phyloP scores from a whole-genome alignment of 2,329 filamentous ascomycete species.

The Hymenoscyphus occultus region DNA sequence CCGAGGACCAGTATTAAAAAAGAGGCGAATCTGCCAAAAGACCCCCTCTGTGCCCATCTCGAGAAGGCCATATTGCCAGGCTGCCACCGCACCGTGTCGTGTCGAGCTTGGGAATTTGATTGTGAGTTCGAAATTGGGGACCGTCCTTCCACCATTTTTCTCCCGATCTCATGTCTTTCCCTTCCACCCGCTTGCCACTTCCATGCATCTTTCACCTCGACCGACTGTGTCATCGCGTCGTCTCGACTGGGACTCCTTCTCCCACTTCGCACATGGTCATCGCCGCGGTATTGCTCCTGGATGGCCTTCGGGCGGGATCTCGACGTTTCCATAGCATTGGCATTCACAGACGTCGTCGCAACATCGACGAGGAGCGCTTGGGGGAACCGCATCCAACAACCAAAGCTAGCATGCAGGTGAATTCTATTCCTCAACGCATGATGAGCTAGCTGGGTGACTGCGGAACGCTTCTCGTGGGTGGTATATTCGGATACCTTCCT shows the following conservation, averaged over 20 bases:
- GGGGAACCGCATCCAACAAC: slow-evolving; percentile 25
- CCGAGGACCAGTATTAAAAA: slow-evolving; percentile 28
- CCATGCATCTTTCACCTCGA: slow-evolving; percentile 22
- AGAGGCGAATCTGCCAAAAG: slow-evolving; percentile 19
- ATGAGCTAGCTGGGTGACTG: slow-evolving; percentile 24
- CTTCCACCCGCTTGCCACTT: slow-evolving; percentile 12
- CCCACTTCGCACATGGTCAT: slow-evolving; percentile 25
- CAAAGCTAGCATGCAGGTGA: slow-evolving; percentile 5
- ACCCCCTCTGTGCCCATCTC: slow-evolving; percentile 13
- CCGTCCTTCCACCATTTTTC: background rate
- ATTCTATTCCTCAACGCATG: slow-evolving; percentile 25
- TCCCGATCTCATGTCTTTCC: background rate
- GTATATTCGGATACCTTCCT: too few relatives aligned
- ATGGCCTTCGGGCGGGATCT: slow-evolving; percentile 25
- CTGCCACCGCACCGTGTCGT: background rate
- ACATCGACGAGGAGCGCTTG: slow-evolving; percentile 25
- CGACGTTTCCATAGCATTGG: slow-evolving; percentile 32
- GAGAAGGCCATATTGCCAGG: slow-evolving; percentile 7
- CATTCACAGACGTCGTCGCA: slow-evolving; percentile 21
- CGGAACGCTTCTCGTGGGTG: slow-evolving; percentile 12
- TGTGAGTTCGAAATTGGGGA: background rate
- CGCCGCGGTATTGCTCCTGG: slow-evolving; percentile 18
- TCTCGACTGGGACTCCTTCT: slow-evolving; percentile 3
- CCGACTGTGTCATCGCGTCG: slow-evolving; percentile 26
- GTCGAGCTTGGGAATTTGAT: background rate